A percentile compares a stretch with the other conserved stretches of the same genome.
phyloP scores from a whole-genome alignment of 148 eudicot genomes.

The Camellia japonica region DNA sequence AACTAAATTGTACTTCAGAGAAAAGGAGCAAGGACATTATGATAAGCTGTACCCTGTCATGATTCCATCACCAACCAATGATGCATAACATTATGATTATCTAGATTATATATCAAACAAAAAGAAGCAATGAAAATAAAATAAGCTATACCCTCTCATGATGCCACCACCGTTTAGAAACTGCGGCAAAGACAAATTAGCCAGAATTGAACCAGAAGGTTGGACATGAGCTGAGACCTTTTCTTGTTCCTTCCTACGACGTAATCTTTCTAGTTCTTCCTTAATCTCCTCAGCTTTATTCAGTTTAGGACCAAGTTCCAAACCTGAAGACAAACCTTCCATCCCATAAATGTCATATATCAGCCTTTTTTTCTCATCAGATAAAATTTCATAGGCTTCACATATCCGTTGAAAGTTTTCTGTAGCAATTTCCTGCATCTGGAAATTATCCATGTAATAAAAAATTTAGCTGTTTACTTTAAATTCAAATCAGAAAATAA shows the following conservation, averaged over 20 bases:
- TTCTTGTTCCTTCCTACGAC: slow-evolving; percentile 60
- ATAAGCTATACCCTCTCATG: slow-evolving; percentile 65
- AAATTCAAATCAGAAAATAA: slow-evolving; percentile 12
- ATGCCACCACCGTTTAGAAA: slow-evolving; percentile 78
- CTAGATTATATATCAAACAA: too few relatives aligned
- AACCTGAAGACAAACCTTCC: slow-evolving; percentile 89
- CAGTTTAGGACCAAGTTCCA: slow-evolving; percentile 91
- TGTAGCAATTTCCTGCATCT: slow-evolving; percentile 97
- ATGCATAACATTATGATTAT: too few relatives aligned
- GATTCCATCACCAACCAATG: too few relatives aligned
- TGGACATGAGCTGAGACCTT: slow-evolving; percentile 52
- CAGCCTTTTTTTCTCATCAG: slow-evolving; percentile 78
- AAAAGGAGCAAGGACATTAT: neutral
- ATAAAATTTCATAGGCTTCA: slow-evolving; percentile 94
- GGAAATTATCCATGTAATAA: slow-evolving; percentile 6
- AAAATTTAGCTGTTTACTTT: neutral
- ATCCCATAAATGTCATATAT: slow-evolving; percentile 97
- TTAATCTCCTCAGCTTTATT: slow-evolving; percentile 86
- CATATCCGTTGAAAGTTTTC: slow-evolving; percentile 96
- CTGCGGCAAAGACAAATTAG: slow-evolving; percentile 75
- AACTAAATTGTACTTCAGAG: slow-evolving; percentile 1
- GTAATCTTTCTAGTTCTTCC: slow-evolving; percentile 81
- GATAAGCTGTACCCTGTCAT: too few relatives aligned
- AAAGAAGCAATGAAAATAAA: neutral
- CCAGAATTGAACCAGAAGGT: slow-evolving; percentile 75